phyloP scores from a whole-genome alignment of 208 protist species.

The Spongospora subterranea region DNA sequence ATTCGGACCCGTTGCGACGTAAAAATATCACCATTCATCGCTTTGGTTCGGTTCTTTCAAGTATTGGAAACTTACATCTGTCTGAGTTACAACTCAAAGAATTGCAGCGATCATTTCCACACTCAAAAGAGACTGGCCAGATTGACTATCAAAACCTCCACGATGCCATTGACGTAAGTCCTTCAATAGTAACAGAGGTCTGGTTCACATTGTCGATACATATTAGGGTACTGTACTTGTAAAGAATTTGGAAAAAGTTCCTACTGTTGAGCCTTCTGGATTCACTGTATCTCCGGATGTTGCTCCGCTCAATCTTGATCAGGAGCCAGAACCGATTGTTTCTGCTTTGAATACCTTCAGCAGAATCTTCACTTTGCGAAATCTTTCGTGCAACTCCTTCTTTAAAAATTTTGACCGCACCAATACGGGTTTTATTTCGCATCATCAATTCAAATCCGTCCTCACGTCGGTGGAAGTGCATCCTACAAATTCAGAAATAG shows the following conservation, averaged over 20 bases:
- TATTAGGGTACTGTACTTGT: background rate
- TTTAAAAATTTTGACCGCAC: background rate
- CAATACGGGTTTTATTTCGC: background rate
- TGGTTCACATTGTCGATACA: background rate
- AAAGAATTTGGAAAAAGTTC: background rate
- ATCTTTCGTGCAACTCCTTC: background rate
- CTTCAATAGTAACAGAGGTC: background rate
- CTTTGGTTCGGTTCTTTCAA: background rate
- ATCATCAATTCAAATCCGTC: background rate
- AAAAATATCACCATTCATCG: background rate
- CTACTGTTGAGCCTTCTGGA: too few species aligned
- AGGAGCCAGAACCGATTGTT: background rate
- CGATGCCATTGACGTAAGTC: slow-evolving; percentile 3
- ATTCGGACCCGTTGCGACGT: slow-evolving; percentile 21
- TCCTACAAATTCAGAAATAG: background rate
- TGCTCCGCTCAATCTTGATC: background rate
- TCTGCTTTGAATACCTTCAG: background rate
- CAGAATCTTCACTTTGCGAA: background rate
- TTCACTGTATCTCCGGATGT: background rate
- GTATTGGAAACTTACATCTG: slow-evolving; percentile 28
- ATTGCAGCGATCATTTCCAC: slow-evolving; percentile 20
- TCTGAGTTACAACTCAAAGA: background rate
- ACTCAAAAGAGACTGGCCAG: background rate
- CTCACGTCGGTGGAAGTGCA: background rate
- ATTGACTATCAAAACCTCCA: slow-evolving; percentile 28